Conservation (phyloP, 179 eudicot species). For the Gypsophila paniculata region DNA sequence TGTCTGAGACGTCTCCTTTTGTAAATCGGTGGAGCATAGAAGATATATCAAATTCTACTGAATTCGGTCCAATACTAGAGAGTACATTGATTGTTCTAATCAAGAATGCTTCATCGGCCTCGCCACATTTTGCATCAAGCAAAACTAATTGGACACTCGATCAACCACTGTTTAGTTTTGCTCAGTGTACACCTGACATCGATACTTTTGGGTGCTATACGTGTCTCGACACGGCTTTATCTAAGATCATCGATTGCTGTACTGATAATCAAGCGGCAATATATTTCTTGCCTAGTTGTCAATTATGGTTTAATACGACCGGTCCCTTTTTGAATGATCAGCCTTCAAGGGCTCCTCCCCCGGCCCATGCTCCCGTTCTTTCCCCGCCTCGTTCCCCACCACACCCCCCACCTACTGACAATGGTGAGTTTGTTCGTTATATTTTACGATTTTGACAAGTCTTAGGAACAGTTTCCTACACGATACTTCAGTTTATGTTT, state of each 20-base stretch:
- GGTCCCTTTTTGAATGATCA: conserved; percentile 3
- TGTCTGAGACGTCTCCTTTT: background rate
- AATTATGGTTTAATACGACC: conserved; percentile 12
- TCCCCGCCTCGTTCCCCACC: background rate
- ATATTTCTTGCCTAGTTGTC: conserved; percentile 20
- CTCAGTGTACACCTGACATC: conserved; percentile 22
- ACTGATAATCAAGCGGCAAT: background rate
- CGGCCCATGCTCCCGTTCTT: background rate
- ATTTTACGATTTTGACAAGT: too few species aligned
- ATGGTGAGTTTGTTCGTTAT: background rate
- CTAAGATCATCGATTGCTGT: background rate
- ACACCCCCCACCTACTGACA: background rate
- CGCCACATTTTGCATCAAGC: conserved; percentile 18
- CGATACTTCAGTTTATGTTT: too few species aligned
- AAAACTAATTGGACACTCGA: conserved; percentile 1
- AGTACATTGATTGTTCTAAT: conserved; percentile 8
- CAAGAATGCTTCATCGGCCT: background rate
- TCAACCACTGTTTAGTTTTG: conserved; percentile 17
- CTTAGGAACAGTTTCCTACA: too few species aligned
- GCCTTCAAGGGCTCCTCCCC: background rate
- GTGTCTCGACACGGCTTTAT: conserved; percentile 10
- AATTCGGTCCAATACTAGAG: conserved; percentile 1
- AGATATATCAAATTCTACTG: background rate
- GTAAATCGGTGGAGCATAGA: fast-evolving
- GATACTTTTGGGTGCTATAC: conserved; percentile 1